These are phyloP conservation scores for Cadophora sp. DNA, from an alignment of 2,329 filamentous ascomycete genomes.

Conservation along the genomic window DNA sequence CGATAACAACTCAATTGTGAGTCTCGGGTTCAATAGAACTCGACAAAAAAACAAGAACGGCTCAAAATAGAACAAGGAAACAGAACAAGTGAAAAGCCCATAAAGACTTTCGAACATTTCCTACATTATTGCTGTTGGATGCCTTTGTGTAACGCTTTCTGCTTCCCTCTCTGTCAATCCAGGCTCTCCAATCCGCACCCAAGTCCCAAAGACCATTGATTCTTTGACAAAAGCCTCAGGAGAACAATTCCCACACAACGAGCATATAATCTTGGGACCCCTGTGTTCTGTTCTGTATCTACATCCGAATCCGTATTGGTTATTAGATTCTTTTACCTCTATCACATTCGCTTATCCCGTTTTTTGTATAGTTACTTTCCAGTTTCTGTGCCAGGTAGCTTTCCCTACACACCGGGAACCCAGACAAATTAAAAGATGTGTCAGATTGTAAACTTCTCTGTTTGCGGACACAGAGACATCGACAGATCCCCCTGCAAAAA, in stretches of 20 bases:
- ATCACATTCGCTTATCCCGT: no score
- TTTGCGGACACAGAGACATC: not conserved
- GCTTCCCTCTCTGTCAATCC: not conserved
- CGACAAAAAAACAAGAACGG: not conserved
- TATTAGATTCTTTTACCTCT: not conserved
- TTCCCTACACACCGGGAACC: not conserved
- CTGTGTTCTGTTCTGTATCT: not conserved
- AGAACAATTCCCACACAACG: not conserved
- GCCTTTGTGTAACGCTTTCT: not conserved
- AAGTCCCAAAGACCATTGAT: not conserved
- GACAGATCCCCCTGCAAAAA: not conserved
- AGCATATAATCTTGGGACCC: not conserved
- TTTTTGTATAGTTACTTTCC: not conserved
- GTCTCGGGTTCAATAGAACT: not conserved
- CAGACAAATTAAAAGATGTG: not conserved
- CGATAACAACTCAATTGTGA: not conserved
- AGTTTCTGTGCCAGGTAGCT: not conserved
- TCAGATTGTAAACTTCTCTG: not conserved
- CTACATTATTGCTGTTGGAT: not conserved
- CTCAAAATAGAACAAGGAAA: constrained; percentile 7
- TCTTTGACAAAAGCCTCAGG: not conserved
- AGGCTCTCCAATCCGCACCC: not conserved
- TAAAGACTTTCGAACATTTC: not conserved
- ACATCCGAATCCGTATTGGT: not conserved
- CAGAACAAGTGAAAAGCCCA: not conserved